These are phyloP conservation scores for Trichoderma virens DNA, from an alignment of 495 filamentous ascomycete species.

Conservation along the genomic window DNA sequence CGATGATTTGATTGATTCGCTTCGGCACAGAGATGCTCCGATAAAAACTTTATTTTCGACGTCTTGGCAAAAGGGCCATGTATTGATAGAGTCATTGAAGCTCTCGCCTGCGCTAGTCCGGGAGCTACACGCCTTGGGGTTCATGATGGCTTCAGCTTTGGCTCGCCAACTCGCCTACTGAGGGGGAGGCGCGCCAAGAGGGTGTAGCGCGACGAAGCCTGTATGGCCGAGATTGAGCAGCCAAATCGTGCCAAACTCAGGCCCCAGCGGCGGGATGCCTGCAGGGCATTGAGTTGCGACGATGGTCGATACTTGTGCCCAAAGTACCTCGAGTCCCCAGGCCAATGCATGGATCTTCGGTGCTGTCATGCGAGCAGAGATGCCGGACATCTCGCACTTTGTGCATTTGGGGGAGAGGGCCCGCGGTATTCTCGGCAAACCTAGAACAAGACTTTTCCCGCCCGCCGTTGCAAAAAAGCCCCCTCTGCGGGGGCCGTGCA, in stretches of 20 bases:
- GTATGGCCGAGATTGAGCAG: neutral
- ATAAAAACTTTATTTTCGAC: neutral
- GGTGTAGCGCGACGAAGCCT: neutral
- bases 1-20: neutral
- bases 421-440: slow-evolving; percentile 8
- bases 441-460: neutral
- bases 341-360: neutral
- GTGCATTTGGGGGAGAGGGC: neutral
- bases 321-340: neutral
- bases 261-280: too few relatives aligned
- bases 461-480: neutral
- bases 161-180: too few relatives aligned
- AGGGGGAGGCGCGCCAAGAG: neutral
- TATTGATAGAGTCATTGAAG: too few relatives aligned
- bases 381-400: neutral
- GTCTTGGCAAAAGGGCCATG: neutral
- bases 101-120: neutral
- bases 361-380: slow-evolving; percentile 1
- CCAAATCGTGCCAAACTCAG: too few relatives aligned
- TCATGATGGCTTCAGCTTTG: neutral
- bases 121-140: neutral
- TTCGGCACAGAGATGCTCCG: slow-evolving; percentile 1
- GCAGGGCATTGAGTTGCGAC: too few relatives aligned
- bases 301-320: neutral
- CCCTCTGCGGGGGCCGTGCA: slow-evolving; percentile 6